A percentile compares a stretch with the other conserved stretches of the same genome.
Evolutionary conservation across 148 eudicot genomes (phyloP).

Genomic region (Rhododendron ovatum): DNA sequence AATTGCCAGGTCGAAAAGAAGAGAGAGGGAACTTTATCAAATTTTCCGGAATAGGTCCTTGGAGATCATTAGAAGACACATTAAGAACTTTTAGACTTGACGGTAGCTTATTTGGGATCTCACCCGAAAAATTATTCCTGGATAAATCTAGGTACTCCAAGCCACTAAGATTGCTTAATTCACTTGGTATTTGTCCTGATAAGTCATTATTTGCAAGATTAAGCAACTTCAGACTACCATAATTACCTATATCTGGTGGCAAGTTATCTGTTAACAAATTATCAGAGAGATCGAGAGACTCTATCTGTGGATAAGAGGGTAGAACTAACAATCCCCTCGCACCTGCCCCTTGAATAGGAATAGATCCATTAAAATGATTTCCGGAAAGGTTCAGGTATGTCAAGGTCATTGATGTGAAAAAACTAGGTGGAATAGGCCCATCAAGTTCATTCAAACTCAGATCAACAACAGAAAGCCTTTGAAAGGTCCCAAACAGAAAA

Average conservation of each 20-base stretch:
- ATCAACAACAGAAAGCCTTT: conserved; percentile 52
- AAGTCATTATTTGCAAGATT: conserved; percentile 70
- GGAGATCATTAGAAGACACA: conserved; percentile 59
- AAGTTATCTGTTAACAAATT: conserved; percentile 59
- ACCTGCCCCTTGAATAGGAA: conserved; percentile 59
- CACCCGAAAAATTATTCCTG: conserved; percentile 56
- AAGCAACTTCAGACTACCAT: conserved; percentile 56
- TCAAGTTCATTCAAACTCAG: conserved; percentile 66
- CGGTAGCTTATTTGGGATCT: conserved; percentile 66
- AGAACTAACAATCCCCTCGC: conserved; percentile 47
- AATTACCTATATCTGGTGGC: conserved; percentile 48
- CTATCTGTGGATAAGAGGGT: conserved; percentile 59
- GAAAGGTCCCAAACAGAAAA: conserved; percentile 35
- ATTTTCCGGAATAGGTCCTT: conserved; percentile 64
- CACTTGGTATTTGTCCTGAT: conserved; percentile 63
- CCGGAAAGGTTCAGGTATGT: conserved; percentile 63
- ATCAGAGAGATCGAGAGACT: conserved; percentile 77
- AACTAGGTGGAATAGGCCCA: conserved; percentile 68
- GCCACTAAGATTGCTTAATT: conserved; percentile 51
- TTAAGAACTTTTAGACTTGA: conserved; percentile 53
- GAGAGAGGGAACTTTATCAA: conserved; percentile 46
- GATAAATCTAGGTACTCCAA: conserved; percentile 78
- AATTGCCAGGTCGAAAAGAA: conserved; percentile 82
- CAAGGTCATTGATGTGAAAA: conserved; percentile 63
- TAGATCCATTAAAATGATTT: conserved; percentile 58